Evolutionary conservation across 306 rosid species (phyloP).

Genomic region (Oxytropis ochrocephala): DNA sequence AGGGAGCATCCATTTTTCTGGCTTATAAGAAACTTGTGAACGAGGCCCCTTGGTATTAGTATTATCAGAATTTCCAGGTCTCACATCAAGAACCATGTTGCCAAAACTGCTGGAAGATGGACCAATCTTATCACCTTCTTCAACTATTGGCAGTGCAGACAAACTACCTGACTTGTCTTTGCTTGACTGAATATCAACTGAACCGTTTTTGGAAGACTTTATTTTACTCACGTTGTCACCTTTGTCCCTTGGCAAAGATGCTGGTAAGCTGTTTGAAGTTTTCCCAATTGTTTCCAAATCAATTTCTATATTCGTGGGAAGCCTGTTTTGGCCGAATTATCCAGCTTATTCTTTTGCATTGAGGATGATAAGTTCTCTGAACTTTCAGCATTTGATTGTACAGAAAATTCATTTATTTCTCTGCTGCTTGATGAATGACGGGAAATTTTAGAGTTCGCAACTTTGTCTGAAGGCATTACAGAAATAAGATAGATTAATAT

Average conservation of each 20-base stretch:
- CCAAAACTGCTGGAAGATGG: constrained; percentile 43
- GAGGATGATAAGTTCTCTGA: constrained; percentile 32
- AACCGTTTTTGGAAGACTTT: constrained; percentile 24
- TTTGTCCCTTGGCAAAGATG: constrained; percentile 16
- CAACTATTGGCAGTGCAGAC: constrained; percentile 38
- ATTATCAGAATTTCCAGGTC: constrained; percentile 46
- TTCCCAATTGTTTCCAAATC: constrained; percentile 24
- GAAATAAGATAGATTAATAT: constrained; percentile 10
- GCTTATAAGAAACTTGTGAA: constrained; percentile 44
- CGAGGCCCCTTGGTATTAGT: constrained; percentile 30
- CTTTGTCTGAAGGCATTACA: constrained; percentile 39
- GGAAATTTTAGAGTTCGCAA: constrained; percentile 34
- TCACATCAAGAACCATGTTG: constrained; percentile 35
- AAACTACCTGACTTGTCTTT: constrained; percentile 35
- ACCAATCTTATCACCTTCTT: constrained; percentile 31
- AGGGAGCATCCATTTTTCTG: constrained; percentile 93
- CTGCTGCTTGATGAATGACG: constrained; percentile 27
- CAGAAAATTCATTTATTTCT: constrained; percentile 28
- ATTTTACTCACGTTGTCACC: constrained; percentile 14
- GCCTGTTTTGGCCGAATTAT: constrained; percentile 20
- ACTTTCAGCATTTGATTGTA: constrained; percentile 35
- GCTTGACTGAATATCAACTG: constrained; percentile 23
- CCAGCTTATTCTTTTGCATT: constrained; percentile 25
- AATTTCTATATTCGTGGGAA: constrained; percentile 15
- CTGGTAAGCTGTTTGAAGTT: constrained; percentile 24